Conservation (phyloP, 371 early-diverging fungal species). For the Mortierella sp. region DNA sequence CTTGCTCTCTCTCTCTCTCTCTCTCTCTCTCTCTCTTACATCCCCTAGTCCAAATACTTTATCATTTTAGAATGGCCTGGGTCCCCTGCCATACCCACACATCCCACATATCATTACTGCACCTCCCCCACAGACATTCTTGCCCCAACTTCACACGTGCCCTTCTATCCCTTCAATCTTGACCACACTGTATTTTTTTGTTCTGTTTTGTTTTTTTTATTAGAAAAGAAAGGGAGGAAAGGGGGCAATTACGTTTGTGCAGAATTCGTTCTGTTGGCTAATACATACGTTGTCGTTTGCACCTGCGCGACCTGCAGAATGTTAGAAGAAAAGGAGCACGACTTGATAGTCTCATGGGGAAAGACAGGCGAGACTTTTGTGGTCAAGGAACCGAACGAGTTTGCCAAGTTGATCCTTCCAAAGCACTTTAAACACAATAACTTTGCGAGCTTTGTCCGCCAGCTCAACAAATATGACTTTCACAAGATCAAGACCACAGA, state of each 20-base stretch:
- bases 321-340: constrained; percentile 69
- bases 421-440: constrained; percentile 90
- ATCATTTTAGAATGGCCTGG: no score
- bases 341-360: constrained; percentile 73
- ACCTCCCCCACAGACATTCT: no score
- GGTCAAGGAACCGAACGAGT: constrained; percentile 77
- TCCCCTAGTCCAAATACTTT: neutral
- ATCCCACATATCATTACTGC: no score
- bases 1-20: no score
- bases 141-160: no score
- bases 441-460: constrained; percentile 90
- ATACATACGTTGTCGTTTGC: neutral
- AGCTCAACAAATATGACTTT: constrained; percentile 95
- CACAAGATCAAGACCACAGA: constrained; percentile 77
- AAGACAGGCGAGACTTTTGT: constrained; percentile 80
- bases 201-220: no score
- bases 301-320: constrained; percentile 44
- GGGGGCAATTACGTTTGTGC: neutral
- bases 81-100: no score
- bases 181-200: no score
- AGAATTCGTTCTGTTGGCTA: neutral
- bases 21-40: no score
- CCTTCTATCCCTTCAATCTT: no score
- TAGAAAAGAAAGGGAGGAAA: no score
- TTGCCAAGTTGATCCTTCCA: constrained; percentile 73